Base-by-base conservation (phyloP, 2,329 filamentous ascomycete genomes). In the Paraphoma sp. region DNA sequence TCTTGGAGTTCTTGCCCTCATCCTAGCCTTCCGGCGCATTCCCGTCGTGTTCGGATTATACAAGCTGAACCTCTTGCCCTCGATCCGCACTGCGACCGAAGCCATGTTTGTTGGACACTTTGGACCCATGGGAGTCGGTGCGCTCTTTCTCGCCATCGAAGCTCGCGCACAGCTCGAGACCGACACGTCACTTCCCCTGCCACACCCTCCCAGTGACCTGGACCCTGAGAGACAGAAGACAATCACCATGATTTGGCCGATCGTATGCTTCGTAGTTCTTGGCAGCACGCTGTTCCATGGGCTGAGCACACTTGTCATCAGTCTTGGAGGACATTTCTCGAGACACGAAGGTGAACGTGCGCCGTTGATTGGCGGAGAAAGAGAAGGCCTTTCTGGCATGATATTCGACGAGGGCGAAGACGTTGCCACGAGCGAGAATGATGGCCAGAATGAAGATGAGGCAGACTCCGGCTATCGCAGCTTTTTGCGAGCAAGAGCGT, bases 51-150 rank as follows among this genome's bases (percentile, higher is more conserved):
- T 84, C 31, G 72, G 76, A 0, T 63, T 81, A 4, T 83, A 84
- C 67, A 76, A 75, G 11, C 74, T 80, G 56, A 63, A 63, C 0
- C 29, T 70, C 75, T 57, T 84, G 10, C 82, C 82, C 0, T 79
- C 82, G 49, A 77, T 86, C 45, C 69, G 75, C 7, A 84, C 82
- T 0, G 79, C 79, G 18, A 77, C 78, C 6, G 84, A 86, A 68
- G 83, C 83, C 0, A 66, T 86, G 0, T 86, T 86, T 68, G 79
- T 78, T 43, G 83, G 84, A 0, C 84, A 86, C 64, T 86, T 86
- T 54, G 83, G 83, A 0, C 83, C 83, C 8, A 86, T 86, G 79
- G 84, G 84, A 16, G 78, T 86, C 1, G 84, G 83, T 2, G 84
- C 81, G 0, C 69, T 86, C 6, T 86, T 86, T 70, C 77, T 86